phyloP scores from a whole-genome alignment of 164 flowering plant genomes.

The Litsea cubeba region DNA sequence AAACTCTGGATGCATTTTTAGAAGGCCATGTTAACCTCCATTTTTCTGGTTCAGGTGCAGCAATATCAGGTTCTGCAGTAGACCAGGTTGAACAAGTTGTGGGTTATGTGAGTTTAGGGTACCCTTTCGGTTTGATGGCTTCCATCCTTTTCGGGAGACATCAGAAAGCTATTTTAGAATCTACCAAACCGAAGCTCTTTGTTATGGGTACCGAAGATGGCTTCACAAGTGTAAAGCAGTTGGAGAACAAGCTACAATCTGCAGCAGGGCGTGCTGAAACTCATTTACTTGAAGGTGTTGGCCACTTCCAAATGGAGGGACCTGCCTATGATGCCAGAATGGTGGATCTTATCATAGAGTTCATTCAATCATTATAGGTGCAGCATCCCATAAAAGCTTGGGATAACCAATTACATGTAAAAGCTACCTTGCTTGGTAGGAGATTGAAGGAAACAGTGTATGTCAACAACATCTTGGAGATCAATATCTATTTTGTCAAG shows the following conservation, averaged over 20 bases:
- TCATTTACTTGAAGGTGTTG: constrained; percentile 74
- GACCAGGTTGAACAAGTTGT: constrained; percentile 68
- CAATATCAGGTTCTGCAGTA: constrained; percentile 93
- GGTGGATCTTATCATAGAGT: constrained; percentile 55
- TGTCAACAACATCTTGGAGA: neutral
- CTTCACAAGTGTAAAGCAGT: constrained; percentile 82
- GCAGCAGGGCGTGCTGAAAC: constrained; percentile 74
- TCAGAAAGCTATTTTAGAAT: constrained; percentile 63
- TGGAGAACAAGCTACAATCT: constrained; percentile 65
- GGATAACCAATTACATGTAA: neutral
- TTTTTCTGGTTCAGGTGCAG: constrained; percentile 58
- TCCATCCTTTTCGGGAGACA: constrained; percentile 91
- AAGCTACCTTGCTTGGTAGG: no score
- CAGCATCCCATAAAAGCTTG: neutral
- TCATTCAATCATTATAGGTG: constrained; percentile 47
- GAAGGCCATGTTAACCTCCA: no score
- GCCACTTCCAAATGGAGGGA: constrained; percentile 95
- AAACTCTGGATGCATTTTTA: no score
- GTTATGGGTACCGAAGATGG: constrained; percentile 93
- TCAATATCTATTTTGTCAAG: no score
- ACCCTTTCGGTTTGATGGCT: constrained; percentile 78
- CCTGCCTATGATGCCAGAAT: constrained; percentile 73
- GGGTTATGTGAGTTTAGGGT: constrained; percentile 83
- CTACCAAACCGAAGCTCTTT: constrained; percentile 81
- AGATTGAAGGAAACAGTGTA: neutral